Evolutionary conservation across 176 grass and related monocot species (phyloP).

Genomic region (Aegilops speltoides): DNA sequence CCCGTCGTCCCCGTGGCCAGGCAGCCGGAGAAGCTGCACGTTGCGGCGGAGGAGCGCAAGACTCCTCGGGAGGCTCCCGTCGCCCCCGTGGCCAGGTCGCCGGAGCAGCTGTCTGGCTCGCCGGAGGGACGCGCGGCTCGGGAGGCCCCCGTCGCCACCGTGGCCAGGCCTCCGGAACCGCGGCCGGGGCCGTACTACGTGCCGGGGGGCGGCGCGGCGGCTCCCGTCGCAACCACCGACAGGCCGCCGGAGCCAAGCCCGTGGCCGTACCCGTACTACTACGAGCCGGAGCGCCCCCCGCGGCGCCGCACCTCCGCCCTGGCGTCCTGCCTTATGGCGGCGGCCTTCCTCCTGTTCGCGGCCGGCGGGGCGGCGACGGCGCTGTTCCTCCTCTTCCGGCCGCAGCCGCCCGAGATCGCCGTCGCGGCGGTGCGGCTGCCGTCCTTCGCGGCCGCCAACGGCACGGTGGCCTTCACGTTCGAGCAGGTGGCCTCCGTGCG

Average conservation of each 20-base stretch:
- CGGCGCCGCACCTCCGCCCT: slow-evolving; percentile 33
- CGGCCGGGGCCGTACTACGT: neutral
- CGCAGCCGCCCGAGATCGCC: slow-evolving; percentile 57
- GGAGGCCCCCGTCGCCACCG: neutral
- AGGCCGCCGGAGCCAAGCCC: neutral
- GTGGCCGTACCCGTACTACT: neutral
- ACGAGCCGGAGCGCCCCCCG: neutral
- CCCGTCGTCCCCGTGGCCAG: neutral
- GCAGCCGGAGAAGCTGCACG: neutral
- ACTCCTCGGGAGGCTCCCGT: neutral
- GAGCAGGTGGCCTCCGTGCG: slow-evolving; percentile 64
- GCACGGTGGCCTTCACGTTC: slow-evolving; percentile 76
- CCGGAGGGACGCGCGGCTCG: neutral
- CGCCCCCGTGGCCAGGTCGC: neutral
- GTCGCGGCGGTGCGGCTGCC: slow-evolving; percentile 62
- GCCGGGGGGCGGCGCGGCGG: neutral
- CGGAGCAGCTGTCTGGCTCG: neutral
- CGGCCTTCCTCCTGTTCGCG: slow-evolving; percentile 58
- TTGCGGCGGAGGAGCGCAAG: neutral
- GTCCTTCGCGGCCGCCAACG: slow-evolving; percentile 56
- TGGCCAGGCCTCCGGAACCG: neutral
- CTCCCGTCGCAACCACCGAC: neutral
- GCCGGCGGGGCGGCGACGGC: slow-evolving; percentile 10
- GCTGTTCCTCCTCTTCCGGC: slow-evolving; percentile 76
- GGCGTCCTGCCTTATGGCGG: slow-evolving; percentile 56